These are phyloP conservation scores for Aspergillus oerlinghausenensis DNA, from an alignment of 2,329 filamentous ascomycete species.

Conservation along the genomic window DNA sequence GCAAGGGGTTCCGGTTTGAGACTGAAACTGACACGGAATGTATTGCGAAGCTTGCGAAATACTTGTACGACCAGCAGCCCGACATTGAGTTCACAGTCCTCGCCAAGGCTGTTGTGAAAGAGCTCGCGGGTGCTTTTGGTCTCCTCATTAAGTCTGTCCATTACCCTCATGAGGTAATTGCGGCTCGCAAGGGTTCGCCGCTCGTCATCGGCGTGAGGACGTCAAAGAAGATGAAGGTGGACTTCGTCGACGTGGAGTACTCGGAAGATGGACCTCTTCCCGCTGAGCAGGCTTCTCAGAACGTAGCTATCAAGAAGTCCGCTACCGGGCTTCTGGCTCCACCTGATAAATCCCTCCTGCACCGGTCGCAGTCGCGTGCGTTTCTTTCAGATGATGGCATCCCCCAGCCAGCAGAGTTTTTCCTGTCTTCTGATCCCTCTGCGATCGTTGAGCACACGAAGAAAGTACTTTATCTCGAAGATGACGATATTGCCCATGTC, in stretches of 20 bases:
- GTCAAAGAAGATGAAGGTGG: conserved; percentile 98
- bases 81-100: conserved; percentile 94
- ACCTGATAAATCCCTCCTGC: conserved; percentile 94
- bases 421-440: conserved; percentile 96
- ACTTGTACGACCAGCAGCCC: conserved; percentile 92
- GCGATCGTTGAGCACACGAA: conserved; percentile 99
- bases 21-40: conserved; percentile 99
- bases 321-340: conserved; percentile 72
- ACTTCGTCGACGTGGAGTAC: conserved; percentile 99
- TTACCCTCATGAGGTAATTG: conserved; percentile 96
- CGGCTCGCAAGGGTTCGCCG: conserved; percentile 95
- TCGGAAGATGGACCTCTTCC: conserved; percentile 83
- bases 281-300: conserved; percentile 92
- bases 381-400: conserved; percentile 98
- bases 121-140: conserved; percentile 96
- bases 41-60: conserved; percentile 98
- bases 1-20: conserved; percentile 98
- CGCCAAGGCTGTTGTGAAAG: conserved; percentile 95
- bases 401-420: conserved; percentile 98
- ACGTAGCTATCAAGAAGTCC: conserved; percentile 90
- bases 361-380: conserved; percentile 95
- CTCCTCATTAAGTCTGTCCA: conserved; percentile 97
- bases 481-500: conserved; percentile 99
- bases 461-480: conserved; percentile 99
- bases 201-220: conserved; percentile 97